Conservation (phyloP, 2,329 filamentous ascomycete genomes). For the Pseudonectria foliicola region DNA sequence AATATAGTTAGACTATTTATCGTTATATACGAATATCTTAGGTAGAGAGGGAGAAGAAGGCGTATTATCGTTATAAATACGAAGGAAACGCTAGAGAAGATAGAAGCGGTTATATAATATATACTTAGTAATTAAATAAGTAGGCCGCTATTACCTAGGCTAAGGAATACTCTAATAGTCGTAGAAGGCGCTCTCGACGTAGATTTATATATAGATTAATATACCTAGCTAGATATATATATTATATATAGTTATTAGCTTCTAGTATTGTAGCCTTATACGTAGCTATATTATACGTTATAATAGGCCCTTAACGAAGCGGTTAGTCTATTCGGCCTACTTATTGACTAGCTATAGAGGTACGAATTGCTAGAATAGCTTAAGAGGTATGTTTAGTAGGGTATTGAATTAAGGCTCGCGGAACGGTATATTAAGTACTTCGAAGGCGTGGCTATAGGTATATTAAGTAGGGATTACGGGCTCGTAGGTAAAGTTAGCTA, state of each 20-base stretch:
- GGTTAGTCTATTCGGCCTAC: slow-evolving; percentile 2
- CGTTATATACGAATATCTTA: not conserved
- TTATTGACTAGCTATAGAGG: slow-evolving; percentile 1
- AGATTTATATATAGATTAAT: slow-evolving; percentile 6
- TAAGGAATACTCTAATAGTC: slow-evolving; percentile 1
- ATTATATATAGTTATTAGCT: slow-evolving; percentile 1
- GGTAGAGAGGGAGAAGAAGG: not conserved
- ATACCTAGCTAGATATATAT: not conserved
- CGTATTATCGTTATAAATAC: not conserved
- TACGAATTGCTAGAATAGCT: slow-evolving; percentile 2
- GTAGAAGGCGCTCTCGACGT: not conserved
- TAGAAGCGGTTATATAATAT: not conserved
- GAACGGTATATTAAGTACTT: too few species aligned
- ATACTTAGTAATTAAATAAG: slow-evolving; percentile 1
- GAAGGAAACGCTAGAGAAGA: not conserved
- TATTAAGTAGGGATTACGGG: too few species aligned
- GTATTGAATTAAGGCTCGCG: too few species aligned
- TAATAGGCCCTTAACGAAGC: not conserved
- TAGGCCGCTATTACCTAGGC: not conserved
- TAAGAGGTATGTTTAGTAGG: not conserved
- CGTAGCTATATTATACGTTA: too few species aligned
- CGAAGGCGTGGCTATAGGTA: too few species aligned
- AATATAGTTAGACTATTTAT: slow-evolving; percentile 1
- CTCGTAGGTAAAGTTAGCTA: too few species aligned
- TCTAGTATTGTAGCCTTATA: too few species aligned